Evolutionary conservation across 148 eudicot genomes (phyloP).

Genomic region (Selenicereus undatus): DNA sequence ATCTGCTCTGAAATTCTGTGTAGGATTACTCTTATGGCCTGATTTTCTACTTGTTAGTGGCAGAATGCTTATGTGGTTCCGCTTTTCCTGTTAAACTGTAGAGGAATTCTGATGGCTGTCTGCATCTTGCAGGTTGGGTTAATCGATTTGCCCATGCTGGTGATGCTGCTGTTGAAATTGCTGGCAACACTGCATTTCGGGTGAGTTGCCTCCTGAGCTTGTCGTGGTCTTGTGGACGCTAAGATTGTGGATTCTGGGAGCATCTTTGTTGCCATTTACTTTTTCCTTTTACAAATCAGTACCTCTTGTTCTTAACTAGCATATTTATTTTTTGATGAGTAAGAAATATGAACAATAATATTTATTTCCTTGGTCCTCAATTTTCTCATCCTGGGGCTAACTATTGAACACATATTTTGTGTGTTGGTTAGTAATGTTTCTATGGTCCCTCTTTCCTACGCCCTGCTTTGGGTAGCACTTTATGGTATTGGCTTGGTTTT

Average conservation of each 20-base stretch:
- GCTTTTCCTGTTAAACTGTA: neutral
- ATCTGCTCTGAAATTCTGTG: neutral
- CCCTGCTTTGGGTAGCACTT: neutral
- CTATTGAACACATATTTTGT: neutral
- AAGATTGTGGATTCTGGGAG: neutral
- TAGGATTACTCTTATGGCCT: neutral
- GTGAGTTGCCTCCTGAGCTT: constrained; percentile 40
- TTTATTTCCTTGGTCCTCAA: neutral
- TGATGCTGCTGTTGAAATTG: constrained; percentile 89
- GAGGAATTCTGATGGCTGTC: constrained; percentile 1
- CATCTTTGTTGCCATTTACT: neutral
- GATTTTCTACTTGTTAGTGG: neutral
- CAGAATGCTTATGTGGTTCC: neutral
- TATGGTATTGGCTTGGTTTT: neutral
- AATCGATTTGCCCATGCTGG: constrained; percentile 97
- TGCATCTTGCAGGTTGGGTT: constrained; percentile 73
- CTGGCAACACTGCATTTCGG: constrained; percentile 77
- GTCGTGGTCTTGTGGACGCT: neutral
- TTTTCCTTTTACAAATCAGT: neutral
- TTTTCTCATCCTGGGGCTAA: neutral
- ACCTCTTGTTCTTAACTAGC: neutral
- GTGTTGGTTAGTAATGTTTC: neutral
- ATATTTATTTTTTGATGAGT: no score
- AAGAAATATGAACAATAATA: neutral
- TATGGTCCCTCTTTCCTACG: neutral